Conservation (phyloP, 1,284 basidiomycete genomes). For the Apiotrichum montevideense region DNA sequence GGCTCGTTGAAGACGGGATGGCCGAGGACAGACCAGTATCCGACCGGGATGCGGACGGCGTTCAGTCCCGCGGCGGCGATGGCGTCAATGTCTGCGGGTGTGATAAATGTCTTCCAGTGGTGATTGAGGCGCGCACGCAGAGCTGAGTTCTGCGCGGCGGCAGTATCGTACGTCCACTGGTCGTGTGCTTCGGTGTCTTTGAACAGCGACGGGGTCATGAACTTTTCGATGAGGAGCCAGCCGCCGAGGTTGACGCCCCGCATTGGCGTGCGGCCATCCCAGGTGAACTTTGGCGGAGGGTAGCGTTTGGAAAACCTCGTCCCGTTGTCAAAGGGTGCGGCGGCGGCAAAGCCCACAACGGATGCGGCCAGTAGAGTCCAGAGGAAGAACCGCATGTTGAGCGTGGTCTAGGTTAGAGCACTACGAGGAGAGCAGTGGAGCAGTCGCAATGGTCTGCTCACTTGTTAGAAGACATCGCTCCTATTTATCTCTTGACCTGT, state of each 20-base stretch:
- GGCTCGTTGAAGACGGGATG: slow-evolving; percentile 54
- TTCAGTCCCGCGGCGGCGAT: slow-evolving; percentile 40
- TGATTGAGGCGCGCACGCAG: slow-evolving; percentile 16
- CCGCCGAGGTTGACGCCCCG: slow-evolving; percentile 46
- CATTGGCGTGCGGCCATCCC: slow-evolving; percentile 7
- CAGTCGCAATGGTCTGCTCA: no score
- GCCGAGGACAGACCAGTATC: slow-evolving; percentile 15
- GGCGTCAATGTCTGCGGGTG: slow-evolving; percentile 66
- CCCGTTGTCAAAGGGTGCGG: no score
- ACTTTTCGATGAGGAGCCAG: slow-evolving; percentile 44
- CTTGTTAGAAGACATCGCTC: no score
- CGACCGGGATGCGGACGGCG: slow-evolving; percentile 43
- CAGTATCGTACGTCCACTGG: slow-evolving; percentile 40
- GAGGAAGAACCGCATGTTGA: no score
- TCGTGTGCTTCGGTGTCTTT: slow-evolving; percentile 37
- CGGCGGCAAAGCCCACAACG: no score
- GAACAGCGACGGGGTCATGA: slow-evolving; percentile 45
- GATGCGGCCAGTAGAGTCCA: no score
- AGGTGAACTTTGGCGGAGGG: neutral
- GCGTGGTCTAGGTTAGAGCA: no score
- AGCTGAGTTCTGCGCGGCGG: slow-evolving; percentile 32
- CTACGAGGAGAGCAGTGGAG: no score
- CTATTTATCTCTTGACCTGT: no score
- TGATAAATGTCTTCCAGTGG: slow-evolving; percentile 42
- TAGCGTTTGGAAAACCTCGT: neutral